Conservation (phyloP, 345 rosid genomes). For the Xanthoceras sorbifolium region DNA sequence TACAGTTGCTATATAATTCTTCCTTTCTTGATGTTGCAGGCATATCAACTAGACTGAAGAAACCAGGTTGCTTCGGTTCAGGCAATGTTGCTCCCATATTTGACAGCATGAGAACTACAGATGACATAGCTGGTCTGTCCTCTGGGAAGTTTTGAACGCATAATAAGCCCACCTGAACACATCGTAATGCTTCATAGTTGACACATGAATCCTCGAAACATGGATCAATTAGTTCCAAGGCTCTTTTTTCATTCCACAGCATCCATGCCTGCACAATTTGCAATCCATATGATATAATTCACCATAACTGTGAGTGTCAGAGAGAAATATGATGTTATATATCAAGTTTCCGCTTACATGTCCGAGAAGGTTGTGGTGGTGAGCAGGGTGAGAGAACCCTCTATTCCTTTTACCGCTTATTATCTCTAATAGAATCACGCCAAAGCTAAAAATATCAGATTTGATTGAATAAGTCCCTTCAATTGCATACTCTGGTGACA, state of each 20-base stretch:
- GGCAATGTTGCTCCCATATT: not conserved
- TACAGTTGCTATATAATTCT: not conserved
- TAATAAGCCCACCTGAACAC: slow-evolving; percentile 14
- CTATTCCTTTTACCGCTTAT: slow-evolving; percentile 16
- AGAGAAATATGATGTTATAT: not conserved
- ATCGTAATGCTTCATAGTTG: not conserved
- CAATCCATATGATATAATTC: not conserved
- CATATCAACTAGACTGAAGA: not conserved
- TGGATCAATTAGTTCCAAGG: slow-evolving; percentile 11
- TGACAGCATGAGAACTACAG: slow-evolving; percentile 8
- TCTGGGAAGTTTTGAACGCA: slow-evolving; percentile 6
- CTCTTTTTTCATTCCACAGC: slow-evolving; percentile 11
- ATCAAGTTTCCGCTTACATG: slow-evolving; percentile 9
- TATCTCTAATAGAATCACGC: slow-evolving; percentile 17
- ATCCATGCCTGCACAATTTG: slow-evolving; percentile 26
- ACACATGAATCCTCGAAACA: slow-evolving; percentile 9
- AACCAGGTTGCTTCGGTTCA: slow-evolving; percentile 15
- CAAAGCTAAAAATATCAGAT: slow-evolving; percentile 18
- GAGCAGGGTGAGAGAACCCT: slow-evolving; percentile 21
- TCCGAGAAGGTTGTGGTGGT: slow-evolving; percentile 17
- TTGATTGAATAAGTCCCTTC: slow-evolving; percentile 2
- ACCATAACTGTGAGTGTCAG: not conserved
- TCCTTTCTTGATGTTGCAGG: not conserved
- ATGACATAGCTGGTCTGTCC: slow-evolving; percentile 22
- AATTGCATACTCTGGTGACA: slow-evolving; percentile 23